phyloP scores from a whole-genome alignment of 352 stramenopile species.

The Halophytophthora polymorphica region DNA sequence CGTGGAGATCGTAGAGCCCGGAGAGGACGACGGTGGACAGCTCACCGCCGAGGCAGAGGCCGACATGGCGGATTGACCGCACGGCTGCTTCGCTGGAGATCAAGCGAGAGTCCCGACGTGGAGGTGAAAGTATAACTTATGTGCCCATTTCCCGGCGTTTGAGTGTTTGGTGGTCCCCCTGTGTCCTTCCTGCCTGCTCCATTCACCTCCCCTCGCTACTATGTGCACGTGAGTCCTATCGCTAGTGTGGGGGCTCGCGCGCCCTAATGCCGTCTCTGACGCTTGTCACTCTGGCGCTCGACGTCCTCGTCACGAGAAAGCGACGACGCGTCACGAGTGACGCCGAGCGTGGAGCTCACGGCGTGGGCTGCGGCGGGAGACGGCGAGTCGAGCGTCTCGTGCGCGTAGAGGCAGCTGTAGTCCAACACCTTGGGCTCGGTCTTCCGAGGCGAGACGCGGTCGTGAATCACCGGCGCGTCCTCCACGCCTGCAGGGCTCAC shows the following conservation, averaged over 20 bases:
- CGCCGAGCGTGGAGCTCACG: conserved; percentile 20
- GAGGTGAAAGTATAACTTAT: too few species aligned
- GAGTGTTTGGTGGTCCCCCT: too few species aligned
- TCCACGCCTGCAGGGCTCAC: conserved; percentile 13
- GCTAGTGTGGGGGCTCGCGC: conserved; percentile 16
- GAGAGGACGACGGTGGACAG: background rate
- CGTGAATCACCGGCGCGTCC: too few species aligned
- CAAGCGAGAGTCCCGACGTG: too few species aligned
- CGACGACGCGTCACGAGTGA: conserved; percentile 26
- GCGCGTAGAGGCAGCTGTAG: conserved; percentile 27
- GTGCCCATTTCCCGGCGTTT: too few species aligned
- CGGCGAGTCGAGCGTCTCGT: conserved; percentile 27
- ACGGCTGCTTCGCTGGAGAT: too few species aligned
- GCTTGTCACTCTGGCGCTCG: conserved; percentile 22
- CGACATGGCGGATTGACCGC: conserved; percentile 6
- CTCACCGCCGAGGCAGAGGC: conserved; percentile 2
- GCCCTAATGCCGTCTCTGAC: conserved; percentile 30
- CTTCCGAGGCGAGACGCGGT: background rate
- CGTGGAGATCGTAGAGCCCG: too few species aligned
- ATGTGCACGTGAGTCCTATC: conserved; percentile 15
- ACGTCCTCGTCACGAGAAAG: conserved; percentile 16
- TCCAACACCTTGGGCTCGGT: conserved; percentile 8
- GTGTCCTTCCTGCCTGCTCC: too few species aligned
- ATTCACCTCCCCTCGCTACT: conserved; percentile 3
- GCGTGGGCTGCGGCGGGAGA: conserved; percentile 23